phyloP scores from a whole-genome alignment of 1,284 basidiomycete species.

The Phylloboletellus chloephorus region DNA sequence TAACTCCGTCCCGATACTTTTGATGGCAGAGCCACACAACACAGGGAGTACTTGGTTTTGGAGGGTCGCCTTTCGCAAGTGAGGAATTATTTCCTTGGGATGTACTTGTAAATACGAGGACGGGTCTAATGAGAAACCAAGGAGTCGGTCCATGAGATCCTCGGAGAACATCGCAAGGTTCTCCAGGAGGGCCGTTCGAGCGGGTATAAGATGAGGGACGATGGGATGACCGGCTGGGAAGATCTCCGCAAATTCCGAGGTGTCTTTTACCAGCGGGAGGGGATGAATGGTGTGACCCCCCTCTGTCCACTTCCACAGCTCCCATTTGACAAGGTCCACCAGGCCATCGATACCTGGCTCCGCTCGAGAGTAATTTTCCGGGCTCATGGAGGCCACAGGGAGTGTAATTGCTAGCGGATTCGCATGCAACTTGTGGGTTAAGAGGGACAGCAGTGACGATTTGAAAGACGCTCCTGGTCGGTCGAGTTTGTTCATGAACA shows the following conservation, averaged over 20 bases:
- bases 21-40: constrained; percentile 78
- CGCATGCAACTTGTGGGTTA: constrained; percentile 69
- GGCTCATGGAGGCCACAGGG: constrained; percentile 71
- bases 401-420: constrained; percentile 70
- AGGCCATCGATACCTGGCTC: constrained; percentile 76
- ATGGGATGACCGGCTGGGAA: constrained; percentile 61
- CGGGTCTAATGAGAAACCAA: constrained; percentile 51
- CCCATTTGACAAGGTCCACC: constrained; percentile 77
- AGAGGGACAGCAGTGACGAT: constrained; percentile 64
- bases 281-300: constrained; percentile 42
- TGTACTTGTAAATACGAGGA: constrained; percentile 60
- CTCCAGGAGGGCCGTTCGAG: constrained; percentile 68
- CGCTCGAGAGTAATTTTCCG: constrained; percentile 56
- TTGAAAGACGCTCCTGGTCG: constrained; percentile 76
- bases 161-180: constrained; percentile 78
- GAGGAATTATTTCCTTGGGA: constrained; percentile 47
- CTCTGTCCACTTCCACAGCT: constrained; percentile 66
- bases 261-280: constrained; percentile 48
- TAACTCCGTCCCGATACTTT: constrained; percentile 76
- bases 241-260: constrained; percentile 38
- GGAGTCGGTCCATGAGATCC: constrained; percentile 66
- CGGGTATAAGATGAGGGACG: constrained; percentile 56
- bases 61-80: constrained; percentile 66
- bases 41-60: constrained; percentile 70
- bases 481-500: constrained; percentile 88